Percentiles rank a stretch among this genome's conserved stretches.
Evolutionary conservation across 208 protist genomes (phyloP).

Genomic region (Acanthamoeba triangularis): DNA sequence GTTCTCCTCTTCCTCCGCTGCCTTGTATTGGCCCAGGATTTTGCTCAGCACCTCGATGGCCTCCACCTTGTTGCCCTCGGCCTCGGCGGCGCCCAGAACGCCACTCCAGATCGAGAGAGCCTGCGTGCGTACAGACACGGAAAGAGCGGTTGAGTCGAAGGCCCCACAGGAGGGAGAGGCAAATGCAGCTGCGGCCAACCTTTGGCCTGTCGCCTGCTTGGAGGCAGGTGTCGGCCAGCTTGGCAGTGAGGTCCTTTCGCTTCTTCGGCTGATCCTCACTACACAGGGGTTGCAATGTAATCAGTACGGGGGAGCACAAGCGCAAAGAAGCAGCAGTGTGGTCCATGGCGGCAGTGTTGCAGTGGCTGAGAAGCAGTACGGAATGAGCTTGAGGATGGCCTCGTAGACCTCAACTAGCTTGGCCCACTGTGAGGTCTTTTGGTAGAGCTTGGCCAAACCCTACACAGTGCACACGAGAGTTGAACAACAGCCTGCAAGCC

Average conservation of each 20-base stretch:
- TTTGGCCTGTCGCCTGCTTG: conserved; percentile 23
- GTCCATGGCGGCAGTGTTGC: neutral
- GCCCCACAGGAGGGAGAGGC: too few species aligned
- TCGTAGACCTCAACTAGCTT: conserved; percentile 67
- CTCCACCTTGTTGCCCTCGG: neutral
- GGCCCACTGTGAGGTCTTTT: conserved; percentile 36
- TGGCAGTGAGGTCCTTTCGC: conserved; percentile 16
- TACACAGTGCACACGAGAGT: neutral
- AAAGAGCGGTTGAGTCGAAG: neutral
- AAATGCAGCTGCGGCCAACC: neutral
- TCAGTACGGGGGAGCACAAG: neutral
- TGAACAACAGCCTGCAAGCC: neutral
- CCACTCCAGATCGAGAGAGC: conserved; percentile 15
- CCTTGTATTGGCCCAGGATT: conserved; percentile 16
- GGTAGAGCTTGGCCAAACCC: conserved; percentile 72
- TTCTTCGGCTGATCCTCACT: conserved; percentile 60
- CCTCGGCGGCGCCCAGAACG: neutral
- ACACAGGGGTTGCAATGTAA: neutral
- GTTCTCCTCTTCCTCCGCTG: neutral
- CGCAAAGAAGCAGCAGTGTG: neutral
- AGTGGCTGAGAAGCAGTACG: neutral
- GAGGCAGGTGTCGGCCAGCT: conserved; percentile 33
- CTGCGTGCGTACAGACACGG: neutral
- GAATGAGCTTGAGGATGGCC: conserved; percentile 35
- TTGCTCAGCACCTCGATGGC: neutral